Evolutionary conservation across 768 basidiomycete species (phyloP), one percentile per base, ranked within the genome.

Genomic region (Lactarius deliciosus): DNA sequence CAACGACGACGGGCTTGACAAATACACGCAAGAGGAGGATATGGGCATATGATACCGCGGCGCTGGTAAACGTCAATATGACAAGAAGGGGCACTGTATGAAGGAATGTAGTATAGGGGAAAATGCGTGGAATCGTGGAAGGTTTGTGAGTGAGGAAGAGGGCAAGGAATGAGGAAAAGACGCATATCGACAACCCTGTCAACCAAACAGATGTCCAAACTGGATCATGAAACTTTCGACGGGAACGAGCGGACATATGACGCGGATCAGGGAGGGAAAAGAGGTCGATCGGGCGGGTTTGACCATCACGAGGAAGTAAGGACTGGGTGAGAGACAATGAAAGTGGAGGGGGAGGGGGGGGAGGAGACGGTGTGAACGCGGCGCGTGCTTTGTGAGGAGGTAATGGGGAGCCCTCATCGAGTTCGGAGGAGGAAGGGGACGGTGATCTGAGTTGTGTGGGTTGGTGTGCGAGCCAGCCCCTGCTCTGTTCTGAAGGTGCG

Each of bases 251-350:
- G 8, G 86, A 82, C n/a, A 82, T 79, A 70, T 89, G 85, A 55
- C 87, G 83, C 28, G 89, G 90, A 72, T 92, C 90, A 4, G 91
- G 92, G 16, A 93, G 81, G 32, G 85, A 85, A 76, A 94, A 94
- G 40, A 88, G 83, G 75, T 89, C 87, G 22, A 86, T 71, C 5
- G 88, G 84, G 57, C 88, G 82, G 25, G 83, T 76, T 53, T 79
- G 79, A 34, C 89, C 89, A 68, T 91, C 90, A 64, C 91, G 78
- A 20, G 90, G 92, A 7, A 94, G 80, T 8, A 94, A 79, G 3
- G 92, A 92, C 72, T 92, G 85, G 3, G 89, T 91, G n/a, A 94
- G 78, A 16, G 88, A 87, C 63, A 89, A 77, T n/a, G 86, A 85
- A 41, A 82, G 78, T 63, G 81, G 71, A 65, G 75, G 79, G 1